Evolutionary conservation across 1,284 basidiomycete genomes (phyloP).

Genomic region (Rhizoctonia solani): DNA sequence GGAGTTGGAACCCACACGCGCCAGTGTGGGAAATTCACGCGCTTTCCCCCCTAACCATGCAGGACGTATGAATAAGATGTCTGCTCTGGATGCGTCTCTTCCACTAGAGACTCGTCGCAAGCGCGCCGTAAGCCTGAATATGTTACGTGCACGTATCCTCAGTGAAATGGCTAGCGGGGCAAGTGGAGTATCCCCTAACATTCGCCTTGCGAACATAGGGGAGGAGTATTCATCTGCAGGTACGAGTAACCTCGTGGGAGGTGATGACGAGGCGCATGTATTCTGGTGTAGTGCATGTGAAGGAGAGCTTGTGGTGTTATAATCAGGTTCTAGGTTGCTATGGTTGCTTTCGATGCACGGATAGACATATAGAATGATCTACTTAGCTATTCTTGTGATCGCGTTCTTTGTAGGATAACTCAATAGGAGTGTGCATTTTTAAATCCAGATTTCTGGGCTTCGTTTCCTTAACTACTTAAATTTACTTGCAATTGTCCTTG

Average conservation of each 20-base stretch:
- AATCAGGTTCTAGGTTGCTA: constrained; percentile 39
- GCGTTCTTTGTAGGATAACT: too few relatives aligned
- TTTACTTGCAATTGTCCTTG: too few relatives aligned
- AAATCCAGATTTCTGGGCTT: too few relatives aligned
- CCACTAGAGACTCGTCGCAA: constrained; percentile 80
- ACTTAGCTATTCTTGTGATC: too few relatives aligned
- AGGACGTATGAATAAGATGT: constrained; percentile 53
- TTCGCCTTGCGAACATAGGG: constrained; percentile 29
- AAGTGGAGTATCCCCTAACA: constrained; percentile 27
- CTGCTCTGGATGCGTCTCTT: constrained; percentile 65
- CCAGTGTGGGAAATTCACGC: constrained; percentile 55
- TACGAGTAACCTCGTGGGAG: constrained; percentile 53
- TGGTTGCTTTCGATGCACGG: too few relatives aligned
- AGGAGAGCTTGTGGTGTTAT: constrained; percentile 77
- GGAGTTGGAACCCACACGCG: constrained; percentile 39
- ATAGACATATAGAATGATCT: too few relatives aligned
- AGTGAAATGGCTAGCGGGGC: constrained; percentile 53
- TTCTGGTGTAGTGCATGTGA: constrained; percentile 83
- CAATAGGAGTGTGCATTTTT: too few relatives aligned
- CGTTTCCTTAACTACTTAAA: too few relatives aligned
- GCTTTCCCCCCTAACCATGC: constrained; percentile 49
- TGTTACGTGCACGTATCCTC: constrained; percentile 88
- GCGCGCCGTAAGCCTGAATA: constrained; percentile 79
- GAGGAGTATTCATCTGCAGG: constrained; percentile 35
- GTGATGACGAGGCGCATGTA: constrained; percentile 78